Evolutionary conservation across 2,329 filamentous ascomycete species (phyloP), one percentile per base, ranked within the genome.

Genomic region (Xylaria polymorpha): DNA sequence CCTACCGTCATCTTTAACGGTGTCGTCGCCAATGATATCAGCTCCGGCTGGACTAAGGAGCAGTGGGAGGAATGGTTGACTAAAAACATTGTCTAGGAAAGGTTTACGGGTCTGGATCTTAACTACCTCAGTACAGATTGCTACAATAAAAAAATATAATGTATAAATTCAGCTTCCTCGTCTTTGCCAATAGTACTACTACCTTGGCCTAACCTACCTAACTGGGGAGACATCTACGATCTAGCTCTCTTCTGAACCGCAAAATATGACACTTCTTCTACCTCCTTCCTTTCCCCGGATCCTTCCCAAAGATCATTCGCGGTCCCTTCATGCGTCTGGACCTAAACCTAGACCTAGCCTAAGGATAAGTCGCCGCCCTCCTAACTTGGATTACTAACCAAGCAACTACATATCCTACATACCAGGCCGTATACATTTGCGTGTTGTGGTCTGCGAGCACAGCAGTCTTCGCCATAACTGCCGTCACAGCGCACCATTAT

Each of bases 1-100:
- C 95, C 95, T 1, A 98, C 94, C 0, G 94, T 95, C 22, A 85
- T 97, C 59, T 94, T 97, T 79, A 90, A 98, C 80, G 94, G 94
- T 0, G 88, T 97, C 29, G 90, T 97, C 59, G 92, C 92, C 77
- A 89, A 88, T 72, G 89, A 91, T 60, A 92, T 97, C 73, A 91
- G 90, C 71, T 95, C 92, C 67, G 87, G 90, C 29, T 98, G 94
- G 88, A 91, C 87, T 0, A 85, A 85, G 74, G 89, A 92, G 67
- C 91, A 97, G 82, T 98, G 94, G 94, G 86, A 91, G 77, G 90
- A 94, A 81, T 98, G 92, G 91, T 80, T 97, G 78, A 84, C 85
- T 39, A 85, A 87, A 80, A 87, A 84, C 67, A 79, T 86, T 20
- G 82, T 80, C 60, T 87, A 77, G 76, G 6, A 14, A 65, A n/a